Evolutionary conservation across 2,329 filamentous ascomycete species (phyloP), one percentile per base, ranked within the genome.

Genomic region (Sporothrix inflata): DNA sequence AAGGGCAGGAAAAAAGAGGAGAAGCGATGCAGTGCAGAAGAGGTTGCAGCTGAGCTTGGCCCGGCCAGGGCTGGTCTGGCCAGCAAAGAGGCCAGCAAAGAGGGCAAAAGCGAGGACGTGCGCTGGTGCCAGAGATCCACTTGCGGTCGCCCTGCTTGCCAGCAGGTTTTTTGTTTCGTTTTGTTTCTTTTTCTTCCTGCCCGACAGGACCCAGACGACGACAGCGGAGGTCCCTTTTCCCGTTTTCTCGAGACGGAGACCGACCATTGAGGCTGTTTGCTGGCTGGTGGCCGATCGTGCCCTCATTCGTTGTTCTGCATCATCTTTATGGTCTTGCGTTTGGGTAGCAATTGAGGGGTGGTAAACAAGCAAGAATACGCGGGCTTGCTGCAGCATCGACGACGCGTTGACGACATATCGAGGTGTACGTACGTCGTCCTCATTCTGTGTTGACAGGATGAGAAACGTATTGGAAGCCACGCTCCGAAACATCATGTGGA

Each of bases 41-140:
- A 16, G 57, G 57, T 21, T 40, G 57, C 30, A 61, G 57, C 57
- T 61, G 19, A 7, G 3, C 57, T 21, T 34, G 57, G 11, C 27
- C 30, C 27, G 19, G 53, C 30, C 30, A 63, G 8, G 34, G 57
- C 57, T 63, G 38, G 34, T 24, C 38, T 63, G 57, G 34, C 38
- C 57, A 63, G 57, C n/a, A 63, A 63, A 63, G 8, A 60, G 30
- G 14, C 30, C 30, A 61, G 57, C 30, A 61, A 61, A 65, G 21
- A 63, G 55, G 19, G 30, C 55, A 61, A 21, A 40, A 12, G 34
- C 38, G 60, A 63, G 60, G 60, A 27, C 38, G n/a, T 45, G 21
- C 60, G n/a, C 60, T 24, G 40, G 14, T 61, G 55, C 55, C 19
- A 21, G 40, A 24, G 60, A 34, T 66, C 63, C 42, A 47, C 63